These are phyloP conservation scores for Spergularia bocconei DNA, from an alignment of 148 eudicot species.

Conservation along the genomic window DNA sequence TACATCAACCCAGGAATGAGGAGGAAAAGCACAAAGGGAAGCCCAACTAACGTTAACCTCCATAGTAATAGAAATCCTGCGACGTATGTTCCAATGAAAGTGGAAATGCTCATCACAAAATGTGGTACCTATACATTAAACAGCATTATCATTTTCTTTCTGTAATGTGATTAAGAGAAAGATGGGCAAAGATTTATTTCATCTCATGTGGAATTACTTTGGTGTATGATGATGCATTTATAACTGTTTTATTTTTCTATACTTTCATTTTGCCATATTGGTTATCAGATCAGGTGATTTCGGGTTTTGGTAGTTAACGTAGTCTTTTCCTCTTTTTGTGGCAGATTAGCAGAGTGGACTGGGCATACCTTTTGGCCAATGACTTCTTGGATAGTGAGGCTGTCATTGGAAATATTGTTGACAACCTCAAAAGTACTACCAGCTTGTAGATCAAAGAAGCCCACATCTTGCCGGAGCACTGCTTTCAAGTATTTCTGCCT, in stretches of 20 bases:
- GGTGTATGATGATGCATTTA: too few species aligned
- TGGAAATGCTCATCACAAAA: constrained; percentile 62
- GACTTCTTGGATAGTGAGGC: constrained; percentile 61
- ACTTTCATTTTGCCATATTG: too few species aligned
- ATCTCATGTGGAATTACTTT: too few species aligned
- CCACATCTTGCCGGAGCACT: constrained; percentile 69
- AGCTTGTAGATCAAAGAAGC: constrained; percentile 66
- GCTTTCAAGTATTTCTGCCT: constrained; percentile 61
- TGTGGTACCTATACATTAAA: constrained; percentile 49
- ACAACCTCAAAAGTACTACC: constrained; percentile 64
- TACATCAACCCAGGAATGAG: constrained; percentile 71
- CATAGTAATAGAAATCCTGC: constrained; percentile 55
- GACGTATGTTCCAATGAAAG: constrained; percentile 59
- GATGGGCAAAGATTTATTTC: too few species aligned
- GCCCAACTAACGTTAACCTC: constrained; percentile 65
- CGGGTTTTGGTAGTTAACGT: too few species aligned
- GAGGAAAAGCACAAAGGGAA: constrained; percentile 52
- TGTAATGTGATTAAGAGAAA: too few species aligned
- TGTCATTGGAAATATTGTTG: constrained; percentile 62
- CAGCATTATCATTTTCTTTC: too few species aligned
- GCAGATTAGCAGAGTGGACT: too few species aligned
- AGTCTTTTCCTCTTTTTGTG: too few species aligned
- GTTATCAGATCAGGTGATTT: too few species aligned
- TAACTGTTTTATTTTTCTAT: too few species aligned
- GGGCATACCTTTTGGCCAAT: constrained; percentile 62